These are phyloP conservation scores for Quercus bicolor DNA, from an alignment of 306 rosid species.

Conservation along the genomic window DNA sequence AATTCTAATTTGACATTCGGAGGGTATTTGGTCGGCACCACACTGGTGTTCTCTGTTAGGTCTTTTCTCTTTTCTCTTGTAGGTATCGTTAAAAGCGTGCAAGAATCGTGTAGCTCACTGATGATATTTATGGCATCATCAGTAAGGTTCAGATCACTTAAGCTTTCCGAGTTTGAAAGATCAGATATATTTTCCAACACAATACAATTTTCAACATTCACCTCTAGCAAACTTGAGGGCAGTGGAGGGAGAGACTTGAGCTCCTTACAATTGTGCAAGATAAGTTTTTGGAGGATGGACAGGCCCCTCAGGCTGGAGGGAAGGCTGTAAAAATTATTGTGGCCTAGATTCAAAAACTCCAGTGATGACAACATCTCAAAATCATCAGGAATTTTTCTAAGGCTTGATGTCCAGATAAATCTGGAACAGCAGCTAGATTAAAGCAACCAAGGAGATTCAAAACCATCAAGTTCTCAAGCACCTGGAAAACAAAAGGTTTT, in stretches of 20 bases:
- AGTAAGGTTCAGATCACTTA: conserved; percentile 40
- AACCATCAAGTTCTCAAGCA: conserved; percentile 42
- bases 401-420: conserved; percentile 40
- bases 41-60: too few species aligned
- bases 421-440: conserved; percentile 43
- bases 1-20: too few species aligned
- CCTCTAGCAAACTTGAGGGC: conserved; percentile 51
- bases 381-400: conserved; percentile 50
- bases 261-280: conserved; percentile 30
- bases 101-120: too few species aligned
- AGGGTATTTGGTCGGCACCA: too few species aligned
- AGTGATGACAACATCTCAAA: conserved; percentile 47
- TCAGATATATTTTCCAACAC: conserved; percentile 42
- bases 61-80: too few species aligned
- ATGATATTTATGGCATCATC: too few species aligned
- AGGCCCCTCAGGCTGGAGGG: conserved; percentile 59
- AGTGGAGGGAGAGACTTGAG: conserved; percentile 55
- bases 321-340: conserved; percentile 43
- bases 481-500: background rate
- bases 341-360: conserved; percentile 39
- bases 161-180: conserved; percentile 36
- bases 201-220: conserved; percentile 42
- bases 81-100: too few species aligned
- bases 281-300: conserved; percentile 33
- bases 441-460: conserved; percentile 39